A percentile compares a stretch with the other conserved stretches of the same genome.
These are phyloP conservation scores for Curvularia spicifera DNA, from an alignment of 2,329 filamentous ascomycete genomes.

Conservation along the genomic window DNA sequence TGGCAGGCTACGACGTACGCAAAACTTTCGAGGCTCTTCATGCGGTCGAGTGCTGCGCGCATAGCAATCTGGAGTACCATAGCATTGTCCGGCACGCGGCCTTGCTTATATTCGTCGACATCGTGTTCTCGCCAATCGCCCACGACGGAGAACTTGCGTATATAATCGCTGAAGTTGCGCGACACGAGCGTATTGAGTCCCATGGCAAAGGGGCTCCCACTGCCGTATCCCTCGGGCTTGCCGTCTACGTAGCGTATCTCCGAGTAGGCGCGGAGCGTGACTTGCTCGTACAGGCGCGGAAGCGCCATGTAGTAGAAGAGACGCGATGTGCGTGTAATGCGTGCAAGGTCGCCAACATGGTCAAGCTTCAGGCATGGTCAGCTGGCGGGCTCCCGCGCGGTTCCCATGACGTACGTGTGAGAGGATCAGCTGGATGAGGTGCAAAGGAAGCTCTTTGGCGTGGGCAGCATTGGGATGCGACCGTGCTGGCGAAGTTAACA, in stretches of 20 bases:
- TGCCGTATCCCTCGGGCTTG: constrained; percentile 65
- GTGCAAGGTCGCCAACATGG: constrained; percentile 63
- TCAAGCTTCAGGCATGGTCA: constrained; percentile 56
- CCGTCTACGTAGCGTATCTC: constrained; percentile 65
- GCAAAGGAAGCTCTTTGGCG: constrained; percentile 59
- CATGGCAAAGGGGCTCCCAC: constrained; percentile 68
- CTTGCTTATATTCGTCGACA: constrained; percentile 63
- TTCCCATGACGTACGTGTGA: constrained; percentile 51
- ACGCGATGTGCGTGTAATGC: constrained; percentile 65
- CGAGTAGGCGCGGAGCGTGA: constrained; percentile 64
- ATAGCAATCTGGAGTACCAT: constrained; percentile 69
- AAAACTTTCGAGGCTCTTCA: constrained; percentile 62
- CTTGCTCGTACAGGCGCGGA: constrained; percentile 64
- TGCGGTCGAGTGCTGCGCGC: constrained; percentile 65
- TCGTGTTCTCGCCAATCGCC: constrained; percentile 66
- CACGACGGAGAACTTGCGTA: constrained; percentile 59
- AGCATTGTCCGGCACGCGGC: constrained; percentile 66
- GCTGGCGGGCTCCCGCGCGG: background rate
- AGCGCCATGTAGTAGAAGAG: constrained; percentile 70
- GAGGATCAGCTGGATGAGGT: constrained; percentile 64
- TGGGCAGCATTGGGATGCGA: constrained; percentile 37
- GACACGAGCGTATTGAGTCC: constrained; percentile 68
- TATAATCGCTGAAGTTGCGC: constrained; percentile 59
- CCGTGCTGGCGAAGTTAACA: constrained; percentile 44
- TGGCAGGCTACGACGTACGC: constrained; percentile 46